Conservation (phyloP, 2,329 filamentous ascomycete species). For the Botryotinia calthae region DNA sequence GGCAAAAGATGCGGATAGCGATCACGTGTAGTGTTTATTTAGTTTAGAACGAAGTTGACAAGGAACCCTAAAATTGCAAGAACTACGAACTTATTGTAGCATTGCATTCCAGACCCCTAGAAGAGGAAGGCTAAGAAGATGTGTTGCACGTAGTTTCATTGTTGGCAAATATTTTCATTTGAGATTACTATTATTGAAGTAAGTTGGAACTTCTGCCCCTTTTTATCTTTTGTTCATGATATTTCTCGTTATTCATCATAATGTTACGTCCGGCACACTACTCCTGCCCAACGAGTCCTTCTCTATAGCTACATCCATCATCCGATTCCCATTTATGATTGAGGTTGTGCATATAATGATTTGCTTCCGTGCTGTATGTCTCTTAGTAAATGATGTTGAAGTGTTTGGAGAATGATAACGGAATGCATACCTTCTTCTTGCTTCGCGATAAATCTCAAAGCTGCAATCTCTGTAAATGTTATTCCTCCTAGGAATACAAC, state of each 20-base stretch:
- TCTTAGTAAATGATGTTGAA: constrained; percentile 21
- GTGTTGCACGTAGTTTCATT: constrained; percentile 1
- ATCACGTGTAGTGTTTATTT: constrained; percentile 29
- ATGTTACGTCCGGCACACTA: constrained; percentile 35
- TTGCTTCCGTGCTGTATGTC: constrained; percentile 61
- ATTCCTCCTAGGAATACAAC: constrained; percentile 98
- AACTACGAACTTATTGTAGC: constrained; percentile 5
- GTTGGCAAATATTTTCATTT: constrained; percentile 13
- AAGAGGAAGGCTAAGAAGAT: not conserved
- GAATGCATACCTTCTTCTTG: constrained; percentile 64
- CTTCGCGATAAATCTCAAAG: constrained; percentile 82
- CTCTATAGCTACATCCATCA: constrained; percentile 85
- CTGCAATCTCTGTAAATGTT: constrained; percentile 93
- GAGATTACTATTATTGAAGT: constrained; percentile 18
- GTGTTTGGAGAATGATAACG: not conserved
- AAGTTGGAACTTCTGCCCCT: not conserved
- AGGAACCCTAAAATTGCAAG: constrained; percentile 15
- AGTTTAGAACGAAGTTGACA: constrained; percentile 21
- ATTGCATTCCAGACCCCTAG: constrained; percentile 15
- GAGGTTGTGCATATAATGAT: constrained; percentile 92
- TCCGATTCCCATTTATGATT: constrained; percentile 82
- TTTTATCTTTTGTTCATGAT: constrained; percentile 16
- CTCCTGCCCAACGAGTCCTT: constrained; percentile 42
- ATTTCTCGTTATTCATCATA: constrained; percentile 18
- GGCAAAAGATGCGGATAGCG: constrained; percentile 26